phyloP scores from a whole-genome alignment of 2,329 filamentous ascomycete species.

The Neofusicoccum parvum region DNA sequence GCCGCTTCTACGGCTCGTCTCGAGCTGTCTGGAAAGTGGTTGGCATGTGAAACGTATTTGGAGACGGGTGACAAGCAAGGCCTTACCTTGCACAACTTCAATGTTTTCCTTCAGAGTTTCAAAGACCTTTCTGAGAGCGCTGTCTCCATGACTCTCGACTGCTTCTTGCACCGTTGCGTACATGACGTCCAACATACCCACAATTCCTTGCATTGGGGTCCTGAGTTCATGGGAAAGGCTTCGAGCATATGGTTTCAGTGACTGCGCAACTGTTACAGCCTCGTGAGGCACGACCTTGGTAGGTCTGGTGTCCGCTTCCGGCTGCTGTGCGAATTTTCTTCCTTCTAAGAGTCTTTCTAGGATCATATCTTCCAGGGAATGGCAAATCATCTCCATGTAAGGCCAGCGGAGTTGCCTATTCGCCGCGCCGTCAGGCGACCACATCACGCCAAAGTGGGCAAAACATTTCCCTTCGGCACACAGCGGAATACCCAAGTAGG shows the following conservation, averaged over 20 bases:
- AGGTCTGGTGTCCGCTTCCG: constrained; percentile 24
- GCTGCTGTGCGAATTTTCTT: constrained; percentile 42
- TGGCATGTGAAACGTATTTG: constrained; percentile 4
- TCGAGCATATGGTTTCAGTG: constrained; percentile 70
- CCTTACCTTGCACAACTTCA: constrained; percentile 67
- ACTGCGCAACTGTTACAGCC: constrained; percentile 62
- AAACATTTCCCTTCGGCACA: constrained; percentile 67
- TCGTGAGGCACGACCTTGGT: constrained; percentile 56
- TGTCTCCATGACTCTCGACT: constrained; percentile 56
- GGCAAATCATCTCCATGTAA: constrained; percentile 68
- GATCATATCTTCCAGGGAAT: constrained; percentile 69
- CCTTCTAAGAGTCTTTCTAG: constrained; percentile 59
- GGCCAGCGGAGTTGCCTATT: constrained; percentile 63
- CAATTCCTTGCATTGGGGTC: constrained; percentile 75
- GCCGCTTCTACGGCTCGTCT: constrained; percentile 72
- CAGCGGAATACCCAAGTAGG: constrained; percentile 68
- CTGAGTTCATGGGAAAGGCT: constrained; percentile 72
- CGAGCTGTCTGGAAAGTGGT: constrained; percentile 60
- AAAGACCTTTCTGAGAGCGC: constrained; percentile 58
- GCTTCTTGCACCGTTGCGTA: constrained; percentile 71
- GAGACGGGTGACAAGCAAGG: neutral
- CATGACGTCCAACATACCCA: constrained; percentile 77
- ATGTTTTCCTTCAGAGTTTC: constrained; percentile 68
- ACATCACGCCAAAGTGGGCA: constrained; percentile 72
- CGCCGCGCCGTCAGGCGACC: constrained; percentile 64